These are phyloP conservation scores for Vicia sativa DNA, from an alignment of 306 rosid genomes.

Conservation along the genomic window DNA sequence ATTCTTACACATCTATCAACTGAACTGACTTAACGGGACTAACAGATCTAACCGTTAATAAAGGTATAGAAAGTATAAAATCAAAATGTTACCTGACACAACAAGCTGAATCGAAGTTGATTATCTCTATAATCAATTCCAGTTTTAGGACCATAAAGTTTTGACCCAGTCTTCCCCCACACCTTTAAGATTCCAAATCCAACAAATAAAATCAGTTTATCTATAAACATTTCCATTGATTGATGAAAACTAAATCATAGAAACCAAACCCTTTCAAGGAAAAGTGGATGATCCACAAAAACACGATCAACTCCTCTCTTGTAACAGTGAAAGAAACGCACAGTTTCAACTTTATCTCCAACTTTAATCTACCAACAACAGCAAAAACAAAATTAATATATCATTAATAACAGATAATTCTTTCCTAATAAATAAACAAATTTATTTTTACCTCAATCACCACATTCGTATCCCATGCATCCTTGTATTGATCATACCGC, in stretches of 20 bases:
- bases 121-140: constrained; percentile 74
- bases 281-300: constrained; percentile 73
- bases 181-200: constrained; percentile 50
- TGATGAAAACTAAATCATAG: constrained; percentile 13
- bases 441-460: constrained; percentile 59
- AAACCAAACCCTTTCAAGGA: constrained; percentile 64
- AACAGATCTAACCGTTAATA: neutral
- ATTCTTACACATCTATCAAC: too few species aligned
- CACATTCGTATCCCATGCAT: constrained; percentile 82
- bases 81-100: constrained; percentile 59
- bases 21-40: too few species aligned
- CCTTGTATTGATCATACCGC: constrained; percentile 79
- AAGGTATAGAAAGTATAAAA: neutral
- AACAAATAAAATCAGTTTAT: constrained; percentile 26
- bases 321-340: constrained; percentile 72
- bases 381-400: neutral
- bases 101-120: constrained; percentile 71
- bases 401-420: neutral
- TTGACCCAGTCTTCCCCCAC: constrained; percentile 74
- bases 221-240: neutral
- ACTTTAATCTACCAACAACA: constrained; percentile 50
- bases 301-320: constrained; percentile 83
- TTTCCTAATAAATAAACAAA: too few species aligned
- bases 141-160: constrained; percentile 68
- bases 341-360: constrained; percentile 56